Evolutionary conservation across 108 stramenopile genomes (phyloP), one percentile per base, ranked within the genome.

Genomic region (Skeletonema marinoi): DNA sequence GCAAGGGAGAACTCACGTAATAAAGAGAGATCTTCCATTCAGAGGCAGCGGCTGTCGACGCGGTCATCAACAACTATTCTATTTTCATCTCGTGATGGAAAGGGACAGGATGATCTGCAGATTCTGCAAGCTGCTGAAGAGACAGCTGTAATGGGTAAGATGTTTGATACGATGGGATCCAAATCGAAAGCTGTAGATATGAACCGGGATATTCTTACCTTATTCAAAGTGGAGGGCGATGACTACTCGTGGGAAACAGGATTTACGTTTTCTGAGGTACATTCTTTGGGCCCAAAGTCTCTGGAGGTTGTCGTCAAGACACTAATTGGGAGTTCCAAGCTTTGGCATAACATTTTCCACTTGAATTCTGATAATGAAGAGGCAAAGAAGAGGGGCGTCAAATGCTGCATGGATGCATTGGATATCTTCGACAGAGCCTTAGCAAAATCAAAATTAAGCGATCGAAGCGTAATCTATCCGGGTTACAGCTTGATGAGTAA

Each of bases 241-340:
- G 61, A 29, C 16, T 62, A n/a, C 61, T 36, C 35, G 10, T 62
- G 61, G 61, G 61, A 62, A 38, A 14, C 32, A 19, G 61, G 61
- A 38, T 62, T 62, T 38, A 62, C 32, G 13, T 32, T 16, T 1
- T 16, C 61, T 31, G 61, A 62, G 25, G 5, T 62, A 31, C 4
- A 62, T 19, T 62, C 61, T 62, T 38, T 62, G 14, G 61, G 61
- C 16, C 61, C 61, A 32, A 62, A 62, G 61, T 62, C 61, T 11
- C 30, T 62, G 12, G 14, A 31, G 13, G 29, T 62, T 62, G 61
- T 62, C n/a, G 36, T 62, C 61, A 38, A 62, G 12, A 62, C 61
- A 38, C 32, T 62, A 0, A 32, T 4, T 0, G 17, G 25, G 35
- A 62, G 61, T 16, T 4, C 61, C 12, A 16, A 6, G n/a, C 61